Percentiles rank a stretch among this genome's conserved stretches.
These are phyloP conservation scores for Neurospora africana DNA, from an alignment of 495 filamentous ascomycete genomes.

Conservation along the genomic window DNA sequence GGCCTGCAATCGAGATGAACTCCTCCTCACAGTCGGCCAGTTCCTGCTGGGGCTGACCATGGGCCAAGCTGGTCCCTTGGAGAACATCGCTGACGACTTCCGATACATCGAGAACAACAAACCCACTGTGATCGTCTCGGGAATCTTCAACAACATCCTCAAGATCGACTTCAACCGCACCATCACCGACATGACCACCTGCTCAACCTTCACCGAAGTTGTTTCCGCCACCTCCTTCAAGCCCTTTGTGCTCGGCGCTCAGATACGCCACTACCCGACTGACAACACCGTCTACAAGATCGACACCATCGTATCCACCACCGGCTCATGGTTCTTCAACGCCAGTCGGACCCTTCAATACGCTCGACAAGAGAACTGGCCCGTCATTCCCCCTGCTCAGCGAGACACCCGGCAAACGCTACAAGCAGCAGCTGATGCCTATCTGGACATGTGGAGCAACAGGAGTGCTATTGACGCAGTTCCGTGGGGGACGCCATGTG, in stretches of 20 bases:
- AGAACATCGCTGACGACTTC: slow-evolving; percentile 6
- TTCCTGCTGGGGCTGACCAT: background rate
- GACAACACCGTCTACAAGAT: slow-evolving; percentile 22
- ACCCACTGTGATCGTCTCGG: slow-evolving; percentile 17
- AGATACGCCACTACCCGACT: slow-evolving; percentile 24
- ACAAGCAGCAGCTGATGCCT: slow-evolving; percentile 28
- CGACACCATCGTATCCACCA: slow-evolving; percentile 30
- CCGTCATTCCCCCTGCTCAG: slow-evolving; percentile 21
- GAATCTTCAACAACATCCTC: slow-evolving; percentile 18
- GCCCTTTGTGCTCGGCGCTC: slow-evolving; percentile 33
- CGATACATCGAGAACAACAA: slow-evolving; percentile 21
- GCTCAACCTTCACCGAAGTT: slow-evolving; percentile 30
- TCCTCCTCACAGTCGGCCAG: background rate
- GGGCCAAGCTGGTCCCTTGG: background rate
- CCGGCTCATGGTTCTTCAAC: slow-evolving; percentile 32
- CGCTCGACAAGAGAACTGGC: slow-evolving; percentile 28
- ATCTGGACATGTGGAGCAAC: slow-evolving; percentile 32
- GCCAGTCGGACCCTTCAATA: slow-evolving; percentile 28
- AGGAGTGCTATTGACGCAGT: slow-evolving; percentile 20
- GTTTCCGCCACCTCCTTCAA: slow-evolving; percentile 20
- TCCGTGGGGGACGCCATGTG: slow-evolving; percentile 33
- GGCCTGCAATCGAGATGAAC: background rate
- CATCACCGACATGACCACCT: slow-evolving; percentile 20
- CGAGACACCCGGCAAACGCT: slow-evolving; percentile 19
- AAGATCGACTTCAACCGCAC: slow-evolving; percentile 24